Evolutionary conservation across 2,329 filamentous ascomycete species (phyloP).

Genomic region (Thelonectria rubi): DNA sequence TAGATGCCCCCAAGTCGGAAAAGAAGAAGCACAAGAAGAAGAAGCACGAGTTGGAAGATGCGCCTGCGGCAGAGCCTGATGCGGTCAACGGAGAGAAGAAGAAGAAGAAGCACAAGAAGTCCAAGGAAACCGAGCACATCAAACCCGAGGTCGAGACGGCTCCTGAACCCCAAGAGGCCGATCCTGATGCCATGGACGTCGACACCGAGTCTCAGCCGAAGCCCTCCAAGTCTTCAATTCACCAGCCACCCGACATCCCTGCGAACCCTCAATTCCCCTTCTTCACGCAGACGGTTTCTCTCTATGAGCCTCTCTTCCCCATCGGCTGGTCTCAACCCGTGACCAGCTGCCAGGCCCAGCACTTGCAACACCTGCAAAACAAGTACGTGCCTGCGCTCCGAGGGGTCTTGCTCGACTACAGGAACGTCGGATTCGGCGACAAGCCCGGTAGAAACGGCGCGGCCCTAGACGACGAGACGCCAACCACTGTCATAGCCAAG

Average conservation of each 20-base stretch:
- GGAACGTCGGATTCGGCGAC: slow-evolving; percentile 72
- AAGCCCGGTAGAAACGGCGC: slow-evolving; percentile 60
- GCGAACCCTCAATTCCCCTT: slow-evolving; percentile 71
- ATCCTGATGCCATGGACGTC: slow-evolving; percentile 53
- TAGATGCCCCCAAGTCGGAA: slow-evolving; percentile 35
- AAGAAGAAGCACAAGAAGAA: slow-evolving; percentile 47
- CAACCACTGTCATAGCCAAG: slow-evolving; percentile 61
- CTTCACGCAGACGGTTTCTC: slow-evolving; percentile 79
- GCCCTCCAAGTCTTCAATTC: slow-evolving; percentile 45
- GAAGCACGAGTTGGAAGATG: slow-evolving; percentile 38
- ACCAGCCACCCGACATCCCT: slow-evolving; percentile 52
- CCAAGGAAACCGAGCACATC: slow-evolving; percentile 43
- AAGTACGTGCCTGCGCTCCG: slow-evolving; percentile 77
- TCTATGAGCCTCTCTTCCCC: slow-evolving; percentile 81
- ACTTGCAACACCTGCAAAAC: slow-evolving; percentile 78
- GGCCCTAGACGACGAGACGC: slow-evolving; percentile 58
- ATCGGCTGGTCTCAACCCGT: slow-evolving; percentile 74
- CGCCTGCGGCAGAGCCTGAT: slow-evolving; percentile 23
- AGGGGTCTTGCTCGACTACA: slow-evolving; percentile 80
- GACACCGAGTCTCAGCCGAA: slow-evolving; percentile 45
- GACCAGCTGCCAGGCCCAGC: slow-evolving; percentile 75
- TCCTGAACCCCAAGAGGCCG: slow-evolving; percentile 24
- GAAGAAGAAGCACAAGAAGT: slow-evolving; percentile 48
- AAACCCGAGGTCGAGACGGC: slow-evolving; percentile 26
- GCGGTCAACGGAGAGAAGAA: slow-evolving; percentile 37